Conservation (phyloP, 768 basidiomycete genomes). For the Hericium alpestre region DNA sequence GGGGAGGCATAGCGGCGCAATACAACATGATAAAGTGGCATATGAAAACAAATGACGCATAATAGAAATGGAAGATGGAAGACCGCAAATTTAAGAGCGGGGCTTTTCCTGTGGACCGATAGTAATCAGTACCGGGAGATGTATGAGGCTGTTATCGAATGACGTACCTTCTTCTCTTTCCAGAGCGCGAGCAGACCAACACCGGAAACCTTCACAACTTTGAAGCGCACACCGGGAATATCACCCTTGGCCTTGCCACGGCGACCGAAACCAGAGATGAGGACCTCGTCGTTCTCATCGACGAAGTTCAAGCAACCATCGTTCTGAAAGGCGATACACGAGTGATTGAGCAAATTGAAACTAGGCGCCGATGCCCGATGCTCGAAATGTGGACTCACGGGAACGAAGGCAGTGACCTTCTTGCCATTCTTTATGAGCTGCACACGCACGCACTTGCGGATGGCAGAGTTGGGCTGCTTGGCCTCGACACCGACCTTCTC, state of each 20-base stretch:
- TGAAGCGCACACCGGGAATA: slow-evolving; percentile 99
- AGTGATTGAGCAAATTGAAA: background rate
- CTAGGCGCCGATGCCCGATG: background rate
- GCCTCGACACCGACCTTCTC: slow-evolving; percentile 99
- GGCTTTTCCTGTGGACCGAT: slow-evolving; percentile 25
- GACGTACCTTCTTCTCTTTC: slow-evolving; percentile 95
- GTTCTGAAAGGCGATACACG: slow-evolving; percentile 39
- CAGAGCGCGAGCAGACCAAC: slow-evolving; percentile 96
- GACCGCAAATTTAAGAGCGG: slow-evolving; percentile 21
- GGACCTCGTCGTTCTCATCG: slow-evolving; percentile 99
- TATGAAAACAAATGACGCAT: slow-evolving; percentile 1
- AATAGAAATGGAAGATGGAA: background rate
- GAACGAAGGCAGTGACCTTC: slow-evolving; percentile 99
- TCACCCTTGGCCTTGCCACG: slow-evolving; percentile 99
- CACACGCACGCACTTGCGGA: slow-evolving; percentile 99
- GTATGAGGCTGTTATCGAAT: background rate
- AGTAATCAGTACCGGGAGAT: background rate
- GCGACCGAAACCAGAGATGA: slow-evolving; percentile 99
- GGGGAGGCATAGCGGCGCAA: slow-evolving; percentile 7
- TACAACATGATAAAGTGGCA: slow-evolving; percentile 7
- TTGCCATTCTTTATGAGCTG: slow-evolving; percentile 99
- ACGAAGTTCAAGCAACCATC: slow-evolving; percentile 98
- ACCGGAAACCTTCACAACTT: slow-evolving; percentile 98
- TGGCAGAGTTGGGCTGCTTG: slow-evolving; percentile 99
- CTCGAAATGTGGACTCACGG: slow-evolving; percentile 41